These are phyloP conservation scores for Nigrograna mackinnonii DNA, from an alignment of 2,329 filamentous ascomycete species.

Conservation along the genomic window DNA sequence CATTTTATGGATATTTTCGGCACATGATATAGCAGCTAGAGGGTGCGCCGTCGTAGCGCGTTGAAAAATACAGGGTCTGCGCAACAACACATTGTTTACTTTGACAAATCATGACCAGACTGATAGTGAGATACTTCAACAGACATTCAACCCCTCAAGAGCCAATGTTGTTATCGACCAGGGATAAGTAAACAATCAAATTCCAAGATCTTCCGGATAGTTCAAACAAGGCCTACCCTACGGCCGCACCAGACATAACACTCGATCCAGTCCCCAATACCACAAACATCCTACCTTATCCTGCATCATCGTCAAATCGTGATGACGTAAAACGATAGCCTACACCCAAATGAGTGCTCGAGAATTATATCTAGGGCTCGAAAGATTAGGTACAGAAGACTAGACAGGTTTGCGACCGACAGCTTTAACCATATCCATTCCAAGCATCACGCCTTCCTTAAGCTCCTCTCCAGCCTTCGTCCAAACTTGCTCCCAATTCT, in stretches of 20 bases:
- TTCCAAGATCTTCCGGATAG: background rate
- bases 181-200: background rate
- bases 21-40: background rate
- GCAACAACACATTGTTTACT: no score
- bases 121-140: background rate
- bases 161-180: background rate
- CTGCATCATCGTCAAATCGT: background rate
- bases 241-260: background rate
- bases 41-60: background rate
- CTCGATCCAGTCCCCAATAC: background rate
- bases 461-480: conserved; percentile 7
- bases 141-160: background rate
- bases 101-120: background rate
- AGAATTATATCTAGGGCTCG: background rate
- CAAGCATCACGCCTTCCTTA: conserved; percentile 7
- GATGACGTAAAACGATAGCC: no score
- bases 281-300: background rate
- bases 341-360: background rate
- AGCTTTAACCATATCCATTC: conserved; percentile 9
- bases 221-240: background rate
- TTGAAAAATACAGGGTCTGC: background rate
- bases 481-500: conserved; percentile 11
- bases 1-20: no score
- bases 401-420: conserved; percentile 8
- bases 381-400: background rate